These are phyloP conservation scores for Colletotrichum chlorophyti DNA, from an alignment of 2,329 filamentous ascomycete genomes.

Conservation along the genomic window DNA sequence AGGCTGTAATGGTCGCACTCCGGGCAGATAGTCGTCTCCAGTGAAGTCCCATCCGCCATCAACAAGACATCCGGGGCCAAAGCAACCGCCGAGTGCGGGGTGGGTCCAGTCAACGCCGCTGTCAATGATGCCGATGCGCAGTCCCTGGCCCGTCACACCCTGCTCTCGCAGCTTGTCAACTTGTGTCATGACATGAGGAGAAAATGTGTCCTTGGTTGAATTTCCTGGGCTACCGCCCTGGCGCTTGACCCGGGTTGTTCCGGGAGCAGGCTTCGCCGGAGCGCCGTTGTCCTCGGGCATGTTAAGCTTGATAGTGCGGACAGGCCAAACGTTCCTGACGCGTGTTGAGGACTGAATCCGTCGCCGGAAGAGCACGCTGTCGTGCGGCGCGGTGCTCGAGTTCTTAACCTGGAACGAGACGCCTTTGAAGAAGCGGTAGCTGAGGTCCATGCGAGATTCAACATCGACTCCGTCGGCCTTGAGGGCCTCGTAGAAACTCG, in stretches of 20 bases:
- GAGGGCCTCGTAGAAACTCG: constrained; percentile 28
- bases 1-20: not conserved
- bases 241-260: not conserved
- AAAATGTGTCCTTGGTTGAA: constrained; percentile 17
- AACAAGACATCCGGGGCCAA: constrained; percentile 55
- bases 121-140: constrained; percentile 50
- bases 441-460: constrained; percentile 32
- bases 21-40: constrained; percentile 43
- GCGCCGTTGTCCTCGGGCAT: constrained; percentile 27
- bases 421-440: constrained; percentile 35
- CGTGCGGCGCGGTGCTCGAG: constrained; percentile 32
- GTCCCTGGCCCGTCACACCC: constrained; percentile 51
- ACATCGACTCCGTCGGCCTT: constrained; percentile 24
- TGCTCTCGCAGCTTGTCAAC: constrained; percentile 48
- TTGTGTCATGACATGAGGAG: constrained; percentile 33
- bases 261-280: not conserved
- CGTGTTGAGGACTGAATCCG: constrained; percentile 32
- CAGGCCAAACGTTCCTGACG: constrained; percentile 39
- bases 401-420: constrained; percentile 34
- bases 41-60: constrained; percentile 54
- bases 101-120: constrained; percentile 54
- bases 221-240: not conserved
- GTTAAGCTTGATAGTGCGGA: constrained; percentile 30
- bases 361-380: constrained; percentile 8
- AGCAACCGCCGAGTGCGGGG: constrained; percentile 59